Evolutionary conservation across 768 basidiomycete genomes (phyloP).

Genomic region (Termitomyces sp.): DNA sequence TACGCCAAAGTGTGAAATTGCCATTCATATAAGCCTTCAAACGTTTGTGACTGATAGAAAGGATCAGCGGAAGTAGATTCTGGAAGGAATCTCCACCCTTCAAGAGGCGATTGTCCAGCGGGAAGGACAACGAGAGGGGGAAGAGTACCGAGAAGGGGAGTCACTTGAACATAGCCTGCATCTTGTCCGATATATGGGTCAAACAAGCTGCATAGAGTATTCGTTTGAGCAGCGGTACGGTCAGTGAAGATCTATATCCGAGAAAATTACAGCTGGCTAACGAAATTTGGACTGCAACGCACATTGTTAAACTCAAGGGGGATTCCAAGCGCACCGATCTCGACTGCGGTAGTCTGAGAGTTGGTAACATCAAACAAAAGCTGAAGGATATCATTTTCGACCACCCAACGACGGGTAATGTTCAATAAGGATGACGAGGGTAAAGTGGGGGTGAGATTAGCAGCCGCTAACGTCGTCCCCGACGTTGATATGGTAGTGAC

Average conservation of each 20-base stretch:
- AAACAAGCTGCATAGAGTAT: conserved; percentile 45
- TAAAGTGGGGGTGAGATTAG: conserved; percentile 43
- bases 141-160: conserved; percentile 48
- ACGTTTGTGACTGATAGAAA: conserved; percentile 54
- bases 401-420: conserved; percentile 47
- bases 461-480: conserved; percentile 41
- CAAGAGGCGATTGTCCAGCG: conserved; percentile 40
- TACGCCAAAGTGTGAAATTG: conserved; percentile 53
- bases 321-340: conserved; percentile 48
- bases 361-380: conserved; percentile 48
- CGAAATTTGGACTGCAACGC: conserved; percentile 7
- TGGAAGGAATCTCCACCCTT: conserved; percentile 53
- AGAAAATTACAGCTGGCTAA: not conserved
- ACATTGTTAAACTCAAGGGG: conserved; percentile 56
- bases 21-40: conserved; percentile 57
- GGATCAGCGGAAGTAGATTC: conserved; percentile 39
- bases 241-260: conserved; percentile 44
- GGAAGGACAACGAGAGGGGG: conserved; percentile 46
- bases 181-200: conserved; percentile 53
- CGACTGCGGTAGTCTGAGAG: conserved; percentile 37
- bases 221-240: conserved; percentile 45
- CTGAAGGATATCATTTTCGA: conserved; percentile 33
- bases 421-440: conserved; percentile 37
- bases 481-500: conserved; percentile 32
- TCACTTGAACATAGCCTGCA: conserved; percentile 47